Conservation (phyloP, 306 rosid genomes). For the Pyrus pyrifolia region DNA sequence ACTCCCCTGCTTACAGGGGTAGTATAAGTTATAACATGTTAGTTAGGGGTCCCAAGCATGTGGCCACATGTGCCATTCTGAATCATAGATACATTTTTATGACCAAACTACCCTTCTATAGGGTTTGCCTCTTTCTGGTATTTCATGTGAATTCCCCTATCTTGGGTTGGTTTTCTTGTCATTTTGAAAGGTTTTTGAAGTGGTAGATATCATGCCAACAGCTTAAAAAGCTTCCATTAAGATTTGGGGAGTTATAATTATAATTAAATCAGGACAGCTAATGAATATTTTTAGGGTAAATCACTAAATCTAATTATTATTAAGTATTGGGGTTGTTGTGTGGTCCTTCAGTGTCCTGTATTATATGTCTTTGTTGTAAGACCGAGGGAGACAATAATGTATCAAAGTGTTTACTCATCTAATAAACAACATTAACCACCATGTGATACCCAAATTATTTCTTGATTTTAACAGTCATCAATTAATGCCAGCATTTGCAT, state of each 20-base stretch:
- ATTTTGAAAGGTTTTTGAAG: slow-evolving; percentile 18
- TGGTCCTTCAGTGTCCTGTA: slow-evolving; percentile 46
- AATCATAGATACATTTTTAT: slow-evolving; percentile 34
- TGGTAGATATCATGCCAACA: slow-evolving; percentile 45
- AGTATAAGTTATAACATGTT: slow-evolving; percentile 41
- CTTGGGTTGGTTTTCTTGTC: slow-evolving; percentile 33
- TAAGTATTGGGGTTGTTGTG: slow-evolving; percentile 37
- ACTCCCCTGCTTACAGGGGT: slow-evolving; percentile 54
- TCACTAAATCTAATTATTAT: slow-evolving; percentile 46
- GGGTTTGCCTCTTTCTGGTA: slow-evolving; percentile 29
- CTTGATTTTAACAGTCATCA: not conserved
- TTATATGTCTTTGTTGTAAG: slow-evolving; percentile 21
- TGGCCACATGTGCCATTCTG: slow-evolving; percentile 85
- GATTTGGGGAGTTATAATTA: slow-evolving; percentile 68
- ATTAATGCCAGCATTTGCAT: not conserved
- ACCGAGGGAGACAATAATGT: slow-evolving; percentile 59
- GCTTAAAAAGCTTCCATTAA: slow-evolving; percentile 55
- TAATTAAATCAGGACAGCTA: slow-evolving; percentile 60
- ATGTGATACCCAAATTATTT: slow-evolving; percentile 20
- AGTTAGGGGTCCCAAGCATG: slow-evolving; percentile 67
- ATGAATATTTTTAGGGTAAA: slow-evolving; percentile 35
- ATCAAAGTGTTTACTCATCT: slow-evolving; percentile 30
- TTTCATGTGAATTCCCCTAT: slow-evolving; percentile 21
- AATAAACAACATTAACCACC: slow-evolving; percentile 29
- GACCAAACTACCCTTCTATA: slow-evolving; percentile 42